These are phyloP conservation scores for Brassica napus DNA, from an alignment of 345 rosid genomes.

Conservation along the genomic window Da-Ae NC_063445.1:20876501-20877000, in stretches of 20 bases:
- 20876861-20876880: not conserved
- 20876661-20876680: no score
- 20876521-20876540: not conserved
- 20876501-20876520: no score
- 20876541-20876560: no score
- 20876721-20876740: not conserved
- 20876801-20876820: not conserved
- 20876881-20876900: no score
- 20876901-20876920: not conserved
- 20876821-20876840: no score
- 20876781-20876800: not conserved
- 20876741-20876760: not conserved
- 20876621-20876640: not conserved
- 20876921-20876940: constrained; percentile 5
- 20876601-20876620: not conserved
- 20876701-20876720: not conserved
- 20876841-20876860: not conserved
- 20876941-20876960: not conserved
- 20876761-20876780: not conserved
- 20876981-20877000: constrained; percentile 4
- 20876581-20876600: not conserved
- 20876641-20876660: not conserved
- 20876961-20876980: constrained; percentile 18
- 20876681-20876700: not conserved
- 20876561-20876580: not conserved